Base-by-base conservation (phyloP, 2,329 filamentous ascomycete genomes). In the Trichothecium sympodiale region DNA sequence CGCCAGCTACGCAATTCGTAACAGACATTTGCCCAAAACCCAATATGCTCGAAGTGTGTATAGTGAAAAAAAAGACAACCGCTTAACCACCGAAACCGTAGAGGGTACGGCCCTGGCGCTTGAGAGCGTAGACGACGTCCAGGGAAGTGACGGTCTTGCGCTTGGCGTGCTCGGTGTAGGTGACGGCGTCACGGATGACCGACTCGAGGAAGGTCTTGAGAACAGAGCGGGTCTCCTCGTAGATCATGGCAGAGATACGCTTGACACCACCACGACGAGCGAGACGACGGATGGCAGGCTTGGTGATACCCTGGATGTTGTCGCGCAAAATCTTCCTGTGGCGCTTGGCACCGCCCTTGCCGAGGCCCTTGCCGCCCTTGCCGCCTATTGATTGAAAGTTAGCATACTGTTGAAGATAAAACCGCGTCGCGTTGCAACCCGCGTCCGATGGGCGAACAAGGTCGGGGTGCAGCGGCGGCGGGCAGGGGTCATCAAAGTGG, bases 261-360 rank as follows among this genome's bases (percentile, higher is more conserved):
- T 95, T 95, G 76, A 95, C 88, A 88, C 88, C 88, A 67, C 88
- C 88, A 91, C 88, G 87, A 70, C 88, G 88, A 50, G 88, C 88
- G 63, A 95, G 87, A 93, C 88, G 88, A 59, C 88, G 83, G 68
- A 95, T 95, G 56, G 88, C 88, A 55, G 88, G 88, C 83, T 95
- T 95, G 59, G 88, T 95, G 61, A 95, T 95, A 71, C 88, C 88
- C 74, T 95, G 88, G 61, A 95, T 95, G 83, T 94, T 95, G 83
- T 94, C 88, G 69, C 88, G 86, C 66, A 95, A 77, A 74, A 95
- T 95, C 84, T 95, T 95, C 59, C 89, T 81, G 73, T 95, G 88
- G 69, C 88, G 88, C 83, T 95, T 96, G 69, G 89, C 89, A 65
- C 88, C 88, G 50, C 88, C 88, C 80, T 94, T 94, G 65, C 88